These are phyloP conservation scores for Dictyostelium firmibasis DNA, from an alignment of 78 protist genomes.

Conservation along the genomic window DNA sequence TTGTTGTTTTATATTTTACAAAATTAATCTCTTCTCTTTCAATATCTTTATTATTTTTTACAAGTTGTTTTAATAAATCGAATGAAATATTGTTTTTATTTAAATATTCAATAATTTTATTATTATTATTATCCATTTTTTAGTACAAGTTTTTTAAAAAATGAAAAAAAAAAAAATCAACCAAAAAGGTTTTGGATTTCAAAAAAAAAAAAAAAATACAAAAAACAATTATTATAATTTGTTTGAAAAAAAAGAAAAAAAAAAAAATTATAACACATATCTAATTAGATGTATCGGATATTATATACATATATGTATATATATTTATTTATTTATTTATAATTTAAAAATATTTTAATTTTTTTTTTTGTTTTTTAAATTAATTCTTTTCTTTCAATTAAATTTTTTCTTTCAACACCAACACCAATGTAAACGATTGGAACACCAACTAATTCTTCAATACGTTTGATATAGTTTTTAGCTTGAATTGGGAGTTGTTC, in stretches of 20 bases:
- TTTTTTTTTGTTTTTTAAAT: neutral
- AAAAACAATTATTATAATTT: too few species aligned
- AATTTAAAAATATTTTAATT: neutral
- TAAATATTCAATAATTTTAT: neutral
- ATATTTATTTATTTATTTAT: neutral
- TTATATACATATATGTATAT: too few species aligned
- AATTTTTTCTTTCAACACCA: constrained; percentile 51
- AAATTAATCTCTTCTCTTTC: neutral
- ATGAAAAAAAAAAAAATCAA: too few species aligned
- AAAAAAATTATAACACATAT: too few species aligned
- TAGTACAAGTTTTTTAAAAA: neutral
- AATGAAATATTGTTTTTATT: neutral
- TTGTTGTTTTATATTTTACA: neutral
- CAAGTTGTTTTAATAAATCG: neutral
- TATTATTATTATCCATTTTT: too few species aligned
- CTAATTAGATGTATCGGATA: too few species aligned
- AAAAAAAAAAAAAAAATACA: too few species aligned
- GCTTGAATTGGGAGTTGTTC: constrained; percentile 88
- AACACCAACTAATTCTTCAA: constrained; percentile 78
- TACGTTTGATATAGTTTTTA: constrained; percentile 63
- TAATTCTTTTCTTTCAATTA: neutral
- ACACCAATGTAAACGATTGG: constrained; percentile 75
- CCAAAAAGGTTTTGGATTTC: too few species aligned
- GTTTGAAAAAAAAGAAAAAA: too few species aligned
- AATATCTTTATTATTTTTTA: neutral